phyloP scores from a whole-genome alignment of 2,329 filamentous ascomycete genomes.

The Neofusicoccum sp. region DNA sequence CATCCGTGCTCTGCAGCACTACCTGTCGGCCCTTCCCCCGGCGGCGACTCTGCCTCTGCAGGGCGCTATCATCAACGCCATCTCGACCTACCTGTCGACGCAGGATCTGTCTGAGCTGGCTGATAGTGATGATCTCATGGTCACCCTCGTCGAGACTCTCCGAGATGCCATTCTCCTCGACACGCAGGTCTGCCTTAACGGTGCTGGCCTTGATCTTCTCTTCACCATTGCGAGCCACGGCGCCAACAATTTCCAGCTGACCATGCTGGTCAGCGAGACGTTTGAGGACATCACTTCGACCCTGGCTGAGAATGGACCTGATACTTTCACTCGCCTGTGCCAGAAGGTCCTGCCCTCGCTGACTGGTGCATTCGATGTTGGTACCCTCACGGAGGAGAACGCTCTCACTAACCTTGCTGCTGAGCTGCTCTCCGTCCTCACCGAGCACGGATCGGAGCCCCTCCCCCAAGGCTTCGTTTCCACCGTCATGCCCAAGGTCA shows the following conservation, averaged over 20 bases:
- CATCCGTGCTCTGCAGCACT: conserved; percentile 78
- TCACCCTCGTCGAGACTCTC: conserved; percentile 83
- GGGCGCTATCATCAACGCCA: conserved; percentile 56
- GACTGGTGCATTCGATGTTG: conserved; percentile 85
- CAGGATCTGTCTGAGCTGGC: conserved; percentile 81
- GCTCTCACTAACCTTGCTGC: conserved; percentile 83
- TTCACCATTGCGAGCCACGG: conserved; percentile 88
- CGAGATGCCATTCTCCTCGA: conserved; percentile 80
- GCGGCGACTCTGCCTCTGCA: conserved; percentile 58
- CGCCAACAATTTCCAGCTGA: conserved; percentile 86
- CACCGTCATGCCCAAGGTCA: conserved; percentile 83
- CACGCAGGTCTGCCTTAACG: conserved; percentile 69
- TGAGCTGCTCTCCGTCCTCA: conserved; percentile 76
- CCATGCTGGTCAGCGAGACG: conserved; percentile 80
- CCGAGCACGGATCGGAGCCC: conserved; percentile 79
- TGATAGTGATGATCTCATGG: conserved; percentile 87
- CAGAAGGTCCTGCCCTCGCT: conserved; percentile 83
- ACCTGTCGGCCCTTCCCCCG: conserved; percentile 55
- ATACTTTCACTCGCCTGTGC: conserved; percentile 75
- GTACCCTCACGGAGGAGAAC: conserved; percentile 79
- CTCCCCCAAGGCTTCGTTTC: conserved; percentile 83
- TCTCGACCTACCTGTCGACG: conserved; percentile 70
- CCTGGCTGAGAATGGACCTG: conserved; percentile 62
- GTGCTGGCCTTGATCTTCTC: conserved; percentile 75
- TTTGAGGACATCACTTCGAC: conserved; percentile 82